Evolutionary conservation across 352 stramenopile species (phyloP), one percentile per base, ranked within the genome.

Genomic region (Phytopythium sindhum): DNA sequence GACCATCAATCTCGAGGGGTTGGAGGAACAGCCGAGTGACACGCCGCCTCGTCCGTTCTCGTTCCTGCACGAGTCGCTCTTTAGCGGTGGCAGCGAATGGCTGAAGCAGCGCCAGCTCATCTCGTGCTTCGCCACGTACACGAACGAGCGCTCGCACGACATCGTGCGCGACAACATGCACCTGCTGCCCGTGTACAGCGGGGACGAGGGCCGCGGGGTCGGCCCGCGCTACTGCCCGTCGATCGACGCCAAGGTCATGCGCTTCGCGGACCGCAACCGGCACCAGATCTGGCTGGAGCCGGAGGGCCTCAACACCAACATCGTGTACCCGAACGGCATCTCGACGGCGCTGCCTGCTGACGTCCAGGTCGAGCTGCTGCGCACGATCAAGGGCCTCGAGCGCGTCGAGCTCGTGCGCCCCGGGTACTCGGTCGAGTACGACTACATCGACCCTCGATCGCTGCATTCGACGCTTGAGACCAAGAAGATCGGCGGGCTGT

Each of bases 351-450:
- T 98, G 53, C 96, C 96, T 0, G 82, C 92, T 65, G 91, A 99
- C 28, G 84, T 99, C n/a, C 97, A 99, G 68, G 73, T 97, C 7
- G 70, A 97, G 68, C 89, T 99, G 52, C 78, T 99, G 45, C 84
- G 89, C 12, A 97, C 80, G 6, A 99, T 99, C 75, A 75, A 93
- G 64, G 98, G 98, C 21, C 77, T 99, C 5, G 95, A 98, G 74
- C 82, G 97, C 24, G 95, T 97, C 41, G 86, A 98, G 55, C 97
- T 99, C 64, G 73, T 99, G 23, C 87, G 95, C 11, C 90, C 96
- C 26, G 98, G 96, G 26, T 99, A 99, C 71, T 96, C 98, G n/a
- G 98, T 99, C n/a, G 97, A 99, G 79, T 99, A 99, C 69, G 97
- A 99, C 82, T 99, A 97, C 72, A 83, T 99, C 45, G 97, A 99